phyloP scores from a whole-genome alignment of 2,329 filamentous ascomycete species.

The Scolecobasidium constrictum region DNA sequence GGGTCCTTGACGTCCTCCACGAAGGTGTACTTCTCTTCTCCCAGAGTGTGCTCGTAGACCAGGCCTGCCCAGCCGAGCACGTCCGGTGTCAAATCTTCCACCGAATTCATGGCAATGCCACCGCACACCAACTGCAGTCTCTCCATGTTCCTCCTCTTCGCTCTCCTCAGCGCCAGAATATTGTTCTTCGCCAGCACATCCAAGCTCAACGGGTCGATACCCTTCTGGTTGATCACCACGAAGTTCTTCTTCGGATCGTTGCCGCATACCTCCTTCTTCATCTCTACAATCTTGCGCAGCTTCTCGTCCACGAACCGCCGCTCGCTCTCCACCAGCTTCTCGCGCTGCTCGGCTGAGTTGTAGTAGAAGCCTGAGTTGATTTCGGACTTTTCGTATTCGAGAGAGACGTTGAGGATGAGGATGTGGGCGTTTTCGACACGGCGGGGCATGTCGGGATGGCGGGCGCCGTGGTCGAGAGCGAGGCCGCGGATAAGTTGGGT shows the following conservation, averaged over 20 bases:
- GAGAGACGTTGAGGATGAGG: constrained; percentile 85
- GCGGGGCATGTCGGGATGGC: constrained; percentile 98
- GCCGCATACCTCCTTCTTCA: constrained; percentile 96
- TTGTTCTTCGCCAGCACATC: constrained; percentile 97
- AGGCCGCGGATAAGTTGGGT: constrained; percentile 91
- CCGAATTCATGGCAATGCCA: constrained; percentile 85
- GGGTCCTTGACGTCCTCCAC: constrained; percentile 97
- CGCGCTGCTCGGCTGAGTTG: constrained; percentile 88
- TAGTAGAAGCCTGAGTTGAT: constrained; percentile 99
- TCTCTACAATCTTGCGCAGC: constrained; percentile 90
- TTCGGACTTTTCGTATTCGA: constrained; percentile 98
- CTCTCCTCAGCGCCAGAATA: constrained; percentile 84
- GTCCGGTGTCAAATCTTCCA: constrained; percentile 81
- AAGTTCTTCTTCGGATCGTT: constrained; percentile 90
- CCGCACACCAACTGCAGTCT: constrained; percentile 90
- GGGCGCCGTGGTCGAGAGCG: constrained; percentile 86
- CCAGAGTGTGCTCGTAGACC: constrained; percentile 94
- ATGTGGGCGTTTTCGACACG: constrained; percentile 91
- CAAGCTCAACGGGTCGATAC: constrained; percentile 90
- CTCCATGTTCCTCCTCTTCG: constrained; percentile 99
- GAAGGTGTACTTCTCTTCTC: constrained; percentile 99
- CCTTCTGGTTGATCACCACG: constrained; percentile 98
- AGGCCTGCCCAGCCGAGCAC: constrained; percentile 90
- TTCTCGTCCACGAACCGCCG: constrained; percentile 92
- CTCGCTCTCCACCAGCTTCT: constrained; percentile 97